Base-by-base conservation (phyloP, 192 early-diverging fungal species). In the Entomortierella beljakovae region DNA sequence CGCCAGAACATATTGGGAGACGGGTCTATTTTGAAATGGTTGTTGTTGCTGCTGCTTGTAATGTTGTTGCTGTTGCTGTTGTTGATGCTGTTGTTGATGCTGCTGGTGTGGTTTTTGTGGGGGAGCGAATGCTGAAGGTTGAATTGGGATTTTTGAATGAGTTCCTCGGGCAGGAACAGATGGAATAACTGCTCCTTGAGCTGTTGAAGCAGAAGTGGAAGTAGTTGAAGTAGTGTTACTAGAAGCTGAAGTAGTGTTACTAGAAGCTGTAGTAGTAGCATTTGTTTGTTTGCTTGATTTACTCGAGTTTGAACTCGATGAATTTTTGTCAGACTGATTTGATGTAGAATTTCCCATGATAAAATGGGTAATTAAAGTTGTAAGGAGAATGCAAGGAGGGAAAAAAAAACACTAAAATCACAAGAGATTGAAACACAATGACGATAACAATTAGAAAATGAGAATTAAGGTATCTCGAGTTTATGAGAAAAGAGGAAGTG, bases 341-440 rank as follows among this genome's bases (percentile, higher is more conserved):
- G 73, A 77, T 20, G 73, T 46, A 2, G 73, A 67, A 34, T 75
- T 75, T 56, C 72, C 72, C 72, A 75, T 75, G 57, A 3, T 20
- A 16, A 4, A 2, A 13, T 6, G n/a, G n/a, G n/a, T n/a, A n/a
- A n/a, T n/a, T n/a, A n/a, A n/a, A n/a, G n/a, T n/a, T n/a, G n/a
- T n/a, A n/a, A n/a, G n/a, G n/a, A n/a, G n/a, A n/a, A n/a, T n/a
- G n/a, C n/a, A n/a, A n/a, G n/a, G n/a, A n/a, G n/a, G n/a, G n/a
- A n/a, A n/a, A n/a, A n/a, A n/a, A n/a, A n/a, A n/a, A n/a, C n/a
- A n/a, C n/a, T n/a, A n/a, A n/a, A n/a, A n/a, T n/a, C n/a, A n/a
- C n/a, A n/a, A n/a, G n/a, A n/a, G n/a, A n/a, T n/a, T n/a, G n/a
- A n/a, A n/a, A n/a, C n/a, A n/a, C n/a, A n/a, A n/a, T n/a, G n/a